Conservation (phyloP, 2,329 filamentous ascomycete species). For the Pyrenophora teres region DNA sequence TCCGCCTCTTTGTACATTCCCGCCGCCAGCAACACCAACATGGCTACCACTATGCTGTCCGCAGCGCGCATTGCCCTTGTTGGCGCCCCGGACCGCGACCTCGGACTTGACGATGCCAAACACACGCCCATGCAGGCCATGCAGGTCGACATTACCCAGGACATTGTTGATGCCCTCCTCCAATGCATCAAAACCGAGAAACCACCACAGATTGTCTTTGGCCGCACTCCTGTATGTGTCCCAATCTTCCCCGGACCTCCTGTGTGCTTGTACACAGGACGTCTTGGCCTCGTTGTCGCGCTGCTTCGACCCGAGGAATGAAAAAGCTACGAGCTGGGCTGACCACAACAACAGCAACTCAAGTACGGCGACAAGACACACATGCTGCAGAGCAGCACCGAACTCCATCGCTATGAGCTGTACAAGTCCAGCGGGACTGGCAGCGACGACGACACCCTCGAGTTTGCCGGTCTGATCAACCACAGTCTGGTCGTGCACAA, state of each 20-base stretch:
- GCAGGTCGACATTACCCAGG: slow-evolving; percentile 49
- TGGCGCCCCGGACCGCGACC: slow-evolving; percentile 47
- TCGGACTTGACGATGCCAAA: slow-evolving; percentile 39
- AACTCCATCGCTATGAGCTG: slow-evolving; percentile 62
- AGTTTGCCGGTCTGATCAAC: slow-evolving; percentile 62
- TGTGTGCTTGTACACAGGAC: slow-evolving; percentile 2
- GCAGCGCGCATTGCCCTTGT: slow-evolving; percentile 44
- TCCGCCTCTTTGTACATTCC: slow-evolving; percentile 23
- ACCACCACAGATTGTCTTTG: slow-evolving; percentile 47
- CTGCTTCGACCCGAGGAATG: slow-evolving; percentile 15
- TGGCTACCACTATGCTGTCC: slow-evolving; percentile 37
- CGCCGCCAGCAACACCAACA: slow-evolving; percentile 24
- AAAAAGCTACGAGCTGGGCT: slow-evolving; percentile 32
- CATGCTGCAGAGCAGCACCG: slow-evolving; percentile 58
- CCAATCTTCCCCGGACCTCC: slow-evolving; percentile 10
- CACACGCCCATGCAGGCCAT: slow-evolving; percentile 45
- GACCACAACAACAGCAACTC: slow-evolving; percentile 53
- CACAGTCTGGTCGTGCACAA: slow-evolving; percentile 61
- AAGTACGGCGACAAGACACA: slow-evolving; percentile 63
- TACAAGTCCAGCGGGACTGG: slow-evolving; percentile 54
- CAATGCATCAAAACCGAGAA: slow-evolving; percentile 44
- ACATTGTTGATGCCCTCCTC: slow-evolving; percentile 49
- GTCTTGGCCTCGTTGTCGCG: slow-evolving; percentile 12
- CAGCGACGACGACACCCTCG: slow-evolving; percentile 45
- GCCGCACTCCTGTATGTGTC: slow-evolving; percentile 48